Base-by-base conservation (phyloP, 768 basidiomycete species). In the Termitomyces sp. region DNA sequence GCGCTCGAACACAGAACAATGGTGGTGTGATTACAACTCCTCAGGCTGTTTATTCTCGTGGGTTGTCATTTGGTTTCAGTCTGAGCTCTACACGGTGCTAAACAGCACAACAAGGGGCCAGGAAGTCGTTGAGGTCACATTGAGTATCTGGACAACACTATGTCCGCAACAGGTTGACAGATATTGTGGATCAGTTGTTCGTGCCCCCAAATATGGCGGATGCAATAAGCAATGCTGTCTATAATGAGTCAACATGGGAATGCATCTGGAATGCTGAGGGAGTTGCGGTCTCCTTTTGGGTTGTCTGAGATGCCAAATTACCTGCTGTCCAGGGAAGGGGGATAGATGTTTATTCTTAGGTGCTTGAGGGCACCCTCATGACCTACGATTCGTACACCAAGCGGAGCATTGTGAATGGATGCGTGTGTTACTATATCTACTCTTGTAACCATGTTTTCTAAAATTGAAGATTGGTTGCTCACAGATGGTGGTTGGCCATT, bases 401-500 rank as follows among this genome's bases (percentile, higher is more conserved):
- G 63, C 80, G 87, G 54, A 88, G 88, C 12, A 77, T 92, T 20
- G 90, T 90, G 55, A 92, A 94, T 68, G 92, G 92, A 62, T 81
- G 92, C 52, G 91, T 93, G 73, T 74, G 90, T 82, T 54, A n/a
- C n/a, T 6, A 39, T 4, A 26, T 15, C 12, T n/a, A n/a, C n/a
- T n/a, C n/a, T n/a, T n/a, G n/a, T n/a, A n/a, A n/a, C n/a, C n/a
- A 41, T 20, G 4, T 8, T 3, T 54, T 53, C 31, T 50, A 13
- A 59, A 56, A 18, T 60, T 52, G 51, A 41, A 5, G 2, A 5
- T 13, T 37, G 93, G 90, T 92, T 92, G 46, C 83, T 94, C n/a
- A n/a, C 42, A 92, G 91, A 47, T 94, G 92, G 92, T 94, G 92
- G 92, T 94, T 94, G 66, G 92, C 92, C 15, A 93, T 94, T 65